Conservation (phyloP, 1,284 basidiomycete species). For the Cutaneotrichosporon sp. region DNA sequence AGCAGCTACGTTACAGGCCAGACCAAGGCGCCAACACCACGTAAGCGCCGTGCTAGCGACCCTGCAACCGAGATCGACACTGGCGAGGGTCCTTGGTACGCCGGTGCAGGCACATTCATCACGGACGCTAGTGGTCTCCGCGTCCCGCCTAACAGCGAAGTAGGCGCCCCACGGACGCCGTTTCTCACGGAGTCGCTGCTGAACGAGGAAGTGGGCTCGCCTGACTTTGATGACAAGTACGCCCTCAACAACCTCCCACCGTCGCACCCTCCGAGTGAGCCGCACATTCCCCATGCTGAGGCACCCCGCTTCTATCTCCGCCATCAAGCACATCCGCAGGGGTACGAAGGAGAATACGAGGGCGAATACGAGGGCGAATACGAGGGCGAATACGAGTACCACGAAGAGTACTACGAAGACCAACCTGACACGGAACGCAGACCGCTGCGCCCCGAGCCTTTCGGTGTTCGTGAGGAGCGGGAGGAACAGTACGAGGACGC, state of each 20-base stretch:
- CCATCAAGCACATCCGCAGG: background rate
- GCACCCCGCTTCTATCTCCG: conserved; percentile 1
- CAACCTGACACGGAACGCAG: too few species aligned
- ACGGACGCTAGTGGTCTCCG: conserved; percentile 34
- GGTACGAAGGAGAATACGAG: background rate
- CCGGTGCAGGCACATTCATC: conserved; percentile 34
- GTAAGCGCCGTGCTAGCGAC: background rate
- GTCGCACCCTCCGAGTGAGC: conserved; percentile 34
- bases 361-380: conserved; percentile 1
- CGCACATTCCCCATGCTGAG: background rate
- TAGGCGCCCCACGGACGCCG: background rate
- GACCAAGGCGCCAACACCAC: background rate
- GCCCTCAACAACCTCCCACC: conserved; percentile 45
- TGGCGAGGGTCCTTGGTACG: conserved; percentile 37
- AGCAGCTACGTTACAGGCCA: background rate
- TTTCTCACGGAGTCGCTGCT: conserved; percentile 36
- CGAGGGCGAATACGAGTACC: conserved; percentile 11
- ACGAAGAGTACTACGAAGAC: conserved; percentile 15
- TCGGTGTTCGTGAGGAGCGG: background rate
- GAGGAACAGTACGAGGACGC: background rate
- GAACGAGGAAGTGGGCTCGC: conserved; percentile 30
- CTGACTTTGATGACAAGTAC: conserved; percentile 46
- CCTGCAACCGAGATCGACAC: background rate
- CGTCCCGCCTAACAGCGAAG: conserved; percentile 41
- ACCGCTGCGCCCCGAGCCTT: background rate